Conservation (phyloP, 805 yeast genomes). For the Pichia cabralensis region DNA sequence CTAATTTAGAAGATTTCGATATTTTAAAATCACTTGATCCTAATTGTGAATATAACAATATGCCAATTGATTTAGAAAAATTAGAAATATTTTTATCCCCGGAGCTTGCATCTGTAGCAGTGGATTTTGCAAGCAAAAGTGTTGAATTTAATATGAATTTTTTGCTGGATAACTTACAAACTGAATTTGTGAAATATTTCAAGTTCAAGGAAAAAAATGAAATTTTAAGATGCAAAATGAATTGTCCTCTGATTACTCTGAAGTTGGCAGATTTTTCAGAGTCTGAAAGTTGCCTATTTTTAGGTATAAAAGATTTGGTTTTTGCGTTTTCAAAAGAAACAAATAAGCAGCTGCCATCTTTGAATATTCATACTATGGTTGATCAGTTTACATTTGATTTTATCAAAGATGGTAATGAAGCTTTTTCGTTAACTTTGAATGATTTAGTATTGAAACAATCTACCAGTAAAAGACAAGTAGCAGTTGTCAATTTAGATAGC, state of each 20-base stretch:
- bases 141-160: slow-evolving; percentile 33
- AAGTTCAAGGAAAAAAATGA: slow-evolving; percentile 4
- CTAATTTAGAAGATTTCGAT: slow-evolving; percentile 8
- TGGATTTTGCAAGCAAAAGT: slow-evolving; percentile 29
- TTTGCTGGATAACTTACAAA: slow-evolving; percentile 57
- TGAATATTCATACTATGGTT: slow-evolving; percentile 5
- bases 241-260: slow-evolving; percentile 33
- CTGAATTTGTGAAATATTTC: slow-evolving; percentile 29
- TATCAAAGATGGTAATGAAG: slow-evolving; percentile 7
- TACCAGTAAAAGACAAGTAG: neutral
- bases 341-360: slow-evolving; percentile 3
- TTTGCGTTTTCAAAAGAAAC: slow-evolving; percentile 23
- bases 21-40: slow-evolving; percentile 24
- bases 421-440: slow-evolving; percentile 4
- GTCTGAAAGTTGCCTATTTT: slow-evolving; percentile 19
- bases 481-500: slow-evolving; percentile 12
- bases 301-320: slow-evolving; percentile 29
- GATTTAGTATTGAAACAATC: slow-evolving; percentile 5
- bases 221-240: slow-evolving; percentile 28
- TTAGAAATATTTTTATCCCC: slow-evolving; percentile 41
- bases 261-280: slow-evolving; percentile 10
- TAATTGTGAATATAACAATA: slow-evolving; percentile 40
- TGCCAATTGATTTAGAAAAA: slow-evolving; percentile 45
- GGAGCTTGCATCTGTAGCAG: slow-evolving; percentile 9
- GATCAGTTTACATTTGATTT: slow-evolving; percentile 11